These are phyloP conservation scores for Oryza glumipatula DNA, from an alignment of 176 grass and related monocot species.

Conservation along the genomic window DNA sequence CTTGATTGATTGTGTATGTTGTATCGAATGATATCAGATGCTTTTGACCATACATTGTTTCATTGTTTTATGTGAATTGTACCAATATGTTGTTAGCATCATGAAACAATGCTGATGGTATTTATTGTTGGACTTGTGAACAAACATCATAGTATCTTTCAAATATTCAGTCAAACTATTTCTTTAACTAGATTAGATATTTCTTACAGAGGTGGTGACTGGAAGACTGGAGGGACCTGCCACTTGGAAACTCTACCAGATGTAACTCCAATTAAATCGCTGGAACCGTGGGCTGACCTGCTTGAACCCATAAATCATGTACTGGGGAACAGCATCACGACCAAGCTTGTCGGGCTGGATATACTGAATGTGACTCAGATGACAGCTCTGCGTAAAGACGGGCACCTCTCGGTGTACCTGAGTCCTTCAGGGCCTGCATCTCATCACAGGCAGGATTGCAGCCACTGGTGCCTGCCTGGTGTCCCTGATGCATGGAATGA, in stretches of 20 bases:
- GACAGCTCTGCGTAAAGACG: conserved; percentile 78
- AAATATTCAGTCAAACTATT: background rate
- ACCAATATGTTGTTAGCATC: no score
- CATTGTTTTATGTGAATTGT: background rate
- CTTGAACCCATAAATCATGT: conserved; percentile 63
- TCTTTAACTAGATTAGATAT: conserved; percentile 11
- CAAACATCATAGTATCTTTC: background rate
- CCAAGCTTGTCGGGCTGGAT: conserved; percentile 46
- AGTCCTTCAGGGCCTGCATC: conserved; percentile 57
- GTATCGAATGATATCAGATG: background rate
- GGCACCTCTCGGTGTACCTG: conserved; percentile 77
- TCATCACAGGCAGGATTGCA: conserved; percentile 83
- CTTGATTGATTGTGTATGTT: background rate
- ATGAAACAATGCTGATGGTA: background rate
- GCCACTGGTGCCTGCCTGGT: conserved; percentile 96
- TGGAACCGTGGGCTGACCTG: conserved; percentile 59
- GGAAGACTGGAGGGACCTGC: conserved; percentile 79
- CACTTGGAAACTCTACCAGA: conserved; percentile 79
- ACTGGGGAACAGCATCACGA: conserved; percentile 41
- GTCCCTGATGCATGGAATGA: conserved; percentile 97
- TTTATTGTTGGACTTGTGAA: background rate
- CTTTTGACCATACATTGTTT: conserved; percentile 4
- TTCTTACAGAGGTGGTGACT: conserved; percentile 67
- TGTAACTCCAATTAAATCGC: conserved; percentile 30
- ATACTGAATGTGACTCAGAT: conserved; percentile 86